Evolutionary conservation across 148 eudicot species (phyloP), one percentile per base, ranked within the genome.

Genomic region (Amaranthus palmeri): DNA sequence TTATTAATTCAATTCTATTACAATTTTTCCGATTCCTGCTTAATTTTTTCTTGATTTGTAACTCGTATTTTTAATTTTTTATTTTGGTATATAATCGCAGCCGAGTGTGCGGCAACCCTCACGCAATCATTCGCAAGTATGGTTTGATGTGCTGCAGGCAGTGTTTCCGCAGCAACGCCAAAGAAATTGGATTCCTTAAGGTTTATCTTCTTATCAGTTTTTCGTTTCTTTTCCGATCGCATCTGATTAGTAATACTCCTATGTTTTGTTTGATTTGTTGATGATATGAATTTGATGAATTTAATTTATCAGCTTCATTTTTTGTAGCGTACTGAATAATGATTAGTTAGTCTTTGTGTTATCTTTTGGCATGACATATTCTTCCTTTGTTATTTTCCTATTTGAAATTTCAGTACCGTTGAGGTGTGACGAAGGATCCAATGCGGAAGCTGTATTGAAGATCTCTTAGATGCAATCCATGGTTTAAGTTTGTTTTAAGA

Each of bases 71-170:
- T 50, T 14, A 51, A 52, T 6, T 63, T 25, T 17, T 40, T 70
- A 41, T 11, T 71, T 64, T 8, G 2, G 2, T 54, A 40, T 10
- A 50, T 11, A 56, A 50, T 0, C 13, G 8, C 46, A 77, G 80
- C 80, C 80, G 80, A 15, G 75, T 77, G 12, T 77, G 80, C 10
- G 80, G 80, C 6, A 77, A 77, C 54, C 80, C 80, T 15, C 80
- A 77, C 54, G 80, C 80, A 13, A 77, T 77, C 44, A 77, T 77
- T 49, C 60, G 75, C 64, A 77, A 77, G 80, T 77, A 77, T 48
- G 80, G 80, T 13, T 64, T 77, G 53, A 77, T 77, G 80, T 77
- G 80, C 80, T 71, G 80, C 71, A 77, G 80, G 18, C 80, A 77
- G 72, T 77, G 80, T 67, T 71, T 77, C 67, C 80, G 80, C 46